Evolutionary conservation across 345 rosid genomes (phyloP).

Genomic region (Crucihimalaya himalaica): DNA sequence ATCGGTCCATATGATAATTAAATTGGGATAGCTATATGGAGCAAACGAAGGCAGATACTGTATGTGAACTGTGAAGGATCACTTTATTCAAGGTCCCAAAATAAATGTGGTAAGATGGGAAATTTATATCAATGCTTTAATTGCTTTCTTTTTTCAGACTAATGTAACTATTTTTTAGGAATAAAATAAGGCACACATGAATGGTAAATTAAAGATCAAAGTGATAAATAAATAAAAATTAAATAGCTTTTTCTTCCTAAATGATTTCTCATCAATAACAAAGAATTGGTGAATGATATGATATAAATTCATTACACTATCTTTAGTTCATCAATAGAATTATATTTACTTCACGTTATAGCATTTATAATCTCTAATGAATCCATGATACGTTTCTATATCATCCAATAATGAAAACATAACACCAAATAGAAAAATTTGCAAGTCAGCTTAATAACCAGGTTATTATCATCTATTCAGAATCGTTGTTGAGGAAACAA

Average conservation of each 20-base stretch:
- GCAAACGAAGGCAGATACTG: constrained; percentile 31
- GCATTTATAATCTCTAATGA: constrained; percentile 20
- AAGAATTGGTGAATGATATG: constrained; percentile 3
- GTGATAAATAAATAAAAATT: constrained; percentile 2
- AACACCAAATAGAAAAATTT: neutral
- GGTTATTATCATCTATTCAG: neutral
- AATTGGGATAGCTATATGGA: constrained; percentile 31
- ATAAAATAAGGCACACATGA: constrained; percentile 14
- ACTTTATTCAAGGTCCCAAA: constrained; percentile 44
- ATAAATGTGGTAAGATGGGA: constrained; percentile 40
- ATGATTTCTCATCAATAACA: constrained; percentile 38
- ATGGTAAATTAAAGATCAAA: constrained; percentile 32
- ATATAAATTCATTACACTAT: constrained; percentile 22
- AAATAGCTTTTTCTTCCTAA: constrained; percentile 22
- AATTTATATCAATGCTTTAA: constrained; percentile 36
- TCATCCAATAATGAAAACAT: constrained; percentile 21
- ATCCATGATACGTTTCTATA: neutral
- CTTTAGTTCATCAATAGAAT: constrained; percentile 20
- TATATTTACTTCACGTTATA: constrained; percentile 20
- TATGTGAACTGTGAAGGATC: constrained; percentile 28
- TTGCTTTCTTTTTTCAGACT: neutral
- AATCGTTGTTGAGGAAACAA: neutral
- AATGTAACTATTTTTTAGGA: constrained; percentile 20
- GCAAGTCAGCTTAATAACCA: constrained; percentile 2
- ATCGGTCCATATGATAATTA: constrained; percentile 43